A percentile compares a stretch with the other conserved stretches of the same genome.
Evolutionary conservation across 371 early-diverging fungal genomes (phyloP).

Genomic region (Syncephalastrum racemosum): DNA sequence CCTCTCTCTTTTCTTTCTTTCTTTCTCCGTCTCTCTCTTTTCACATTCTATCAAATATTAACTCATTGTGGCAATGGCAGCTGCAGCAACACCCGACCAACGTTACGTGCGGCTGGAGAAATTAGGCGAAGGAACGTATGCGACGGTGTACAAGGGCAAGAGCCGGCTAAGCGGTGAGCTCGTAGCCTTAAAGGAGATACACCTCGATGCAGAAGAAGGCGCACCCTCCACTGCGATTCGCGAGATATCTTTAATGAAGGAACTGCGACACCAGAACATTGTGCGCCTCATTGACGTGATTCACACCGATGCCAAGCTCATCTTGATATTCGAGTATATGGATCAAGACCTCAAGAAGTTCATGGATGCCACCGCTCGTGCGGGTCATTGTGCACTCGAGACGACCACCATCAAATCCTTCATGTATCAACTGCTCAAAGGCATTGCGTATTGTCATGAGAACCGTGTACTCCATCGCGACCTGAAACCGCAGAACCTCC

Average conservation of each 20-base stretch:
- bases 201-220: conserved; percentile 90
- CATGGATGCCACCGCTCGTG: conserved; percentile 76
- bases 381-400: conserved; percentile 69
- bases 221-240: conserved; percentile 96
- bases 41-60: background rate
- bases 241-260: conserved; percentile 96
- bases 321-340: conserved; percentile 98
- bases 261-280: conserved; percentile 89
- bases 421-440: conserved; percentile 87
- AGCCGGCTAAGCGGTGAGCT: conserved; percentile 84
- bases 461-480: conserved; percentile 96
- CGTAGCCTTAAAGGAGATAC: conserved; percentile 98
- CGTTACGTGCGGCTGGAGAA: conserved; percentile 86
- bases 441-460: conserved; percentile 95
- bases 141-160: conserved; percentile 99
- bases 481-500: conserved; percentile 94
- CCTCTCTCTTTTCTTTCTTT: conserved; percentile 6
- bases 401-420: conserved; percentile 72
- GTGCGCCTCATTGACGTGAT: conserved; percentile 95
- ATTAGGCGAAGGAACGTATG: conserved; percentile 99
- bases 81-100: conserved; percentile 36
- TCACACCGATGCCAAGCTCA: conserved; percentile 96
- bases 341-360: conserved; percentile 98
- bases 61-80: conserved; percentile 10
- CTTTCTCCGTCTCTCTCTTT: conserved; percentile 12